Conservation (phyloP, 768 basidiomycete species). For the Tricholoma bakamatsutake region DNA sequence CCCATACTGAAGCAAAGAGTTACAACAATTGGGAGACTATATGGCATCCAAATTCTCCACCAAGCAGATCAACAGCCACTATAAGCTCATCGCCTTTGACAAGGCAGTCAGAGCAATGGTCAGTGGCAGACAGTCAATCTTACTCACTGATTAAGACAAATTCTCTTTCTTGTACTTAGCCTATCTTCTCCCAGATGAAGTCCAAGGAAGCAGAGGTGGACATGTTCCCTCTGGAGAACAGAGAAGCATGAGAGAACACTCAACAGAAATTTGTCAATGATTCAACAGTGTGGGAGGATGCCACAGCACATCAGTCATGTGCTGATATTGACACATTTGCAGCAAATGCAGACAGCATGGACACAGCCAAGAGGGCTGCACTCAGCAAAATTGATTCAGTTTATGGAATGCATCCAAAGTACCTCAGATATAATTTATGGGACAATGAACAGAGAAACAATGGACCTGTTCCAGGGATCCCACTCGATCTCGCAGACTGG, state of each 20-base stretch:
- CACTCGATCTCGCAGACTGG: no score
- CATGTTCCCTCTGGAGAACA: constrained; percentile 3
- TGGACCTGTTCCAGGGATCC: no score
- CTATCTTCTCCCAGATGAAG: neutral
- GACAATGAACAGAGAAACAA: no score
- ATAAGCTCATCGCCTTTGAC: no score
- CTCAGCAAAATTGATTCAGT: no score
- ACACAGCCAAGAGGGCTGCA: neutral
- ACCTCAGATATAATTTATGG: no score
- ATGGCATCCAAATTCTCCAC: constrained; percentile 7
- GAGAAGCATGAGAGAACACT: neutral
- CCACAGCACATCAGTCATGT: neutral
- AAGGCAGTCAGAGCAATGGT: no score
- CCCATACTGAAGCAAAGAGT: constrained; percentile 19
- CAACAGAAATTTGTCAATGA: constrained; percentile 12
- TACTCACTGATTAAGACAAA: no score
- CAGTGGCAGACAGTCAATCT: no score
- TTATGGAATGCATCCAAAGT: no score
- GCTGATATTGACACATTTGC: constrained; percentile 21
- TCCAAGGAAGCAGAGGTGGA: no score
- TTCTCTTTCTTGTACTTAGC: constrained; percentile 8
- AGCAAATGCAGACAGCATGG: constrained; percentile 1
- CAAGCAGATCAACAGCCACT: no score
- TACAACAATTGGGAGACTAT: constrained; percentile 14
- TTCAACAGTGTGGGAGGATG: constrained; percentile 17